phyloP scores from a whole-genome alignment of 257 asterid species.

The Paraleonurus japonicus region DNA sequence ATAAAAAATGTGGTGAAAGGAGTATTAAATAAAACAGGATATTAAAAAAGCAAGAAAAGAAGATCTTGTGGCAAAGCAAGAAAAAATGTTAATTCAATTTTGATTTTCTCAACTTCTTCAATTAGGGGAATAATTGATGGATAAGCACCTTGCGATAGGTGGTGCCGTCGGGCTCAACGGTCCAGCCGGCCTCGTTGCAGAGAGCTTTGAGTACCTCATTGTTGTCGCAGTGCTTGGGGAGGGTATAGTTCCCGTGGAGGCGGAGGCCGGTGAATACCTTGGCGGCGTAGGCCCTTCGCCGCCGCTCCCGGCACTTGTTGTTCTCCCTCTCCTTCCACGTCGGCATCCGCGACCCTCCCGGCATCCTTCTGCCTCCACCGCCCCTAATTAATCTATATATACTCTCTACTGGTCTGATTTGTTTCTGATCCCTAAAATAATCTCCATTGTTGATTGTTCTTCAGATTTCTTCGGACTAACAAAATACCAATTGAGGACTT shows the following conservation, averaged over 20 bases:
- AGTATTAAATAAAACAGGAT: too few relatives aligned
- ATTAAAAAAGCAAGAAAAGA: neutral
- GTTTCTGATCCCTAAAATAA: neutral
- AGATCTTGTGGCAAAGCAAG: neutral
- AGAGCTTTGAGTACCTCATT: constrained; percentile 81
- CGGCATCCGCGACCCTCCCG: constrained; percentile 56
- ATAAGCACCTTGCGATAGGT: constrained; percentile 60
- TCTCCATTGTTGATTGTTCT: neutral
- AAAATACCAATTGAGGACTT: neutral
- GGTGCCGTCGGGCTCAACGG: constrained; percentile 67
- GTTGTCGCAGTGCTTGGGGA: constrained; percentile 73
- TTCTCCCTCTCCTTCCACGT: constrained; percentile 85
- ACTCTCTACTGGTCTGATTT: neutral
- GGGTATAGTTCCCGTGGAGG: constrained; percentile 61
- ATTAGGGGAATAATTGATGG: neutral
- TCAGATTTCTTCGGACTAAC: neutral
- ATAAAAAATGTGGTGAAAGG: too few relatives aligned
- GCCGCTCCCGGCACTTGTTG: constrained; percentile 69
- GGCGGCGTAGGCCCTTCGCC: constrained; percentile 73
- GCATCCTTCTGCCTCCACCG: constrained; percentile 11
- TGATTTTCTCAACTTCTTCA: neutral
- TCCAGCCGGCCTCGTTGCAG: constrained; percentile 77
- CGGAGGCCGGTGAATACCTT: constrained; percentile 69
- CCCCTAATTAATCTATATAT: neutral
- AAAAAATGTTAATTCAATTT: neutral